Base-by-base conservation (phyloP, 169 alveolate genomes). In the Pseudocohnilembus persalinus region DNA sequence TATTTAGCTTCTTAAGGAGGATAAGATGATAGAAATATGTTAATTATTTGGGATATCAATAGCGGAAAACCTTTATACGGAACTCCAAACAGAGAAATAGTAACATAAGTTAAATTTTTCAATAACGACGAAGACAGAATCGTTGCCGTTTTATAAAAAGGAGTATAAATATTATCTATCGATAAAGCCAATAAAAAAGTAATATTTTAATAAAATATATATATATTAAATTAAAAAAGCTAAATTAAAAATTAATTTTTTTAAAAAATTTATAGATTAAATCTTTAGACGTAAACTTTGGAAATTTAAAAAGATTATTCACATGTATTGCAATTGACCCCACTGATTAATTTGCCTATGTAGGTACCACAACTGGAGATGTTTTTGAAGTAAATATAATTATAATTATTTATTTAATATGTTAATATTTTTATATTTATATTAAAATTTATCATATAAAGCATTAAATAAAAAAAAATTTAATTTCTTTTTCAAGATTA, bases 1-100 rank as follows among this genome's bases (percentile, higher is more conserved):
- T 97, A 92, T 88, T 89, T 97, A 85, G 98, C 97, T 68, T 94
- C 98, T 29, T 87, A 95, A 80, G 99, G 99, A 32, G 99, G 99
- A 32, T 96, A 95, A 84, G 98, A 96, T 85, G 98, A 96, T 91
- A 86, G 81, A 76, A 97, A 96, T 92, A 93, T 93, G 92, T 88
- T 97, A 80, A 97, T 97, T 4, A 89, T 97, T 63, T 97, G 99
- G 98, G 98, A 96, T 79, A 96, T 90, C 33, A 88, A 90, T 31
- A 88, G 93, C 35, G 98, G 98, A 80, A 92, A 94, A 78, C 97
- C 98, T 16, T 92, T 96, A 1, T 96, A 98, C 83, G 98, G 98
- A 33, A 94, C 96, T 29, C 94, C 98, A 0, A 96, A 97, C 63
- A 97, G 98, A 27, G 98, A 96, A 81, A 86, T 96, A 1, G 98